These are phyloP conservation scores for Mycotypha africana DNA, from an alignment of 371 early-diverging fungal species.

Conservation along the genomic window DNA sequence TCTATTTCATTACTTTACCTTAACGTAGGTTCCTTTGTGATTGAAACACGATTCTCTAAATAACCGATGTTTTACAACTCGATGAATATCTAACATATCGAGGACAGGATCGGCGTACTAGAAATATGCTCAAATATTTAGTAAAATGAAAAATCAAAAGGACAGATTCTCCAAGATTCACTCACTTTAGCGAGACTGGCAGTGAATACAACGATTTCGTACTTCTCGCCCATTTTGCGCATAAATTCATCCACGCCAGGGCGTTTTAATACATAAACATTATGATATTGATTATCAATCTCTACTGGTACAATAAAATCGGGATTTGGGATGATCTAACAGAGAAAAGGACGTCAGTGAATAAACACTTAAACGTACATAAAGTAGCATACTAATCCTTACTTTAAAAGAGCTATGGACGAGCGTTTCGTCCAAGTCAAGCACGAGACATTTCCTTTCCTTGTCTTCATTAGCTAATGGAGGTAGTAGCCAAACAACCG, in stretches of 20 bases:
- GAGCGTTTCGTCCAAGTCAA: constrained; percentile 65
- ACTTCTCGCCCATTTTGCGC: constrained; percentile 79
- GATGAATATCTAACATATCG: constrained; percentile 83
- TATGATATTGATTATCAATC: constrained; percentile 88
- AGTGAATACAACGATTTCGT: constrained; percentile 95
- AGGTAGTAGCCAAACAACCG: constrained; percentile 30
- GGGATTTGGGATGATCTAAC: constrained; percentile 68
- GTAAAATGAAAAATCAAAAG: too few relatives aligned
- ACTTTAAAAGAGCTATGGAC: constrained; percentile 63
- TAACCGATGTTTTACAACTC: constrained; percentile 83
- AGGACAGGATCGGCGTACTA: constrained; percentile 97
- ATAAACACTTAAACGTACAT: too few relatives aligned
- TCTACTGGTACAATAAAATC: constrained; percentile 87
- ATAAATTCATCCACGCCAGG: constrained; percentile 94
- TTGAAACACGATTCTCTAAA: constrained; percentile 96
- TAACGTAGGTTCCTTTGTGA: constrained; percentile 94
- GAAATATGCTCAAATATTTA: constrained; percentile 7
- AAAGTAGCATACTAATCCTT: too few relatives aligned
- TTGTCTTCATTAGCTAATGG: constrained; percentile 34
- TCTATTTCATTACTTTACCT: constrained; percentile 59
- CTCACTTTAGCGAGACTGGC: constrained; percentile 90
- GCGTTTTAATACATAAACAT: constrained; percentile 92
- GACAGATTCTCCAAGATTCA: background rate
- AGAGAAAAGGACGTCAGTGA: too few relatives aligned
- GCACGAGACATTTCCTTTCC: constrained; percentile 49